Percentiles rank a stretch among this genome's conserved stretches.
phyloP scores from a whole-genome alignment of 768 basidiomycete species.

The Leccinum boreale region DNA sequence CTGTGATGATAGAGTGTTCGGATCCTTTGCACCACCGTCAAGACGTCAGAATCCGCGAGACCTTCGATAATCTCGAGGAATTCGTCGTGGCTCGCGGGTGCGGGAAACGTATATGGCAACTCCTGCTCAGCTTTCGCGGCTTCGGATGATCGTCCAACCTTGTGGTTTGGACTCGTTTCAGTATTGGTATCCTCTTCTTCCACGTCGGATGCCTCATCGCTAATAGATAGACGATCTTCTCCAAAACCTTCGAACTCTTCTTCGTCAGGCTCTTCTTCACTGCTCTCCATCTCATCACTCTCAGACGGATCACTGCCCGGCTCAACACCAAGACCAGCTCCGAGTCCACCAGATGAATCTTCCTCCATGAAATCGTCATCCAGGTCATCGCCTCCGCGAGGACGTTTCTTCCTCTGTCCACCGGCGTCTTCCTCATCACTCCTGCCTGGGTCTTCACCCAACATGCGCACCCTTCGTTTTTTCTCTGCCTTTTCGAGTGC shows the following conservation, averaged over 20 bases:
- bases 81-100: slow-evolving; percentile 83
- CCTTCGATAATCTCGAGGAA: slow-evolving; percentile 80
- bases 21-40: slow-evolving; percentile 84
- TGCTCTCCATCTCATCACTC: slow-evolving; percentile 29
- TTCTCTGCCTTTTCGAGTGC: slow-evolving; percentile 83
- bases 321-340: slow-evolving; percentile 36
- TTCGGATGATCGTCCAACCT: slow-evolving; percentile 34
- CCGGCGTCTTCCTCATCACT: slow-evolving; percentile 54
- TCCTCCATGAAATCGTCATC: slow-evolving; percentile 78
- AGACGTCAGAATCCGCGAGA: slow-evolving; percentile 68
- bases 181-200: slow-evolving; percentile 41
- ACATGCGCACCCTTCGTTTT: slow-evolving; percentile 75
- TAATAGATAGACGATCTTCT: slow-evolving; percentile 34
- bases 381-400: slow-evolving; percentile 79
- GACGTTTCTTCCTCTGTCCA: slow-evolving; percentile 45
- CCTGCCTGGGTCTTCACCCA: slow-evolving; percentile 70
- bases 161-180: slow-evolving; percentile 35
- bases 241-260: slow-evolving; percentile 30
- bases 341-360: slow-evolving; percentile 34
- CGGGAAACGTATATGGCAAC: slow-evolving; percentile 90
- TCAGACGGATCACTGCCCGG: slow-evolving; percentile 39
- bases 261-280: slow-evolving; percentile 26
- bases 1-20: slow-evolving; percentile 90
- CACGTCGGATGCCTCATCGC: slow-evolving; percentile 35
- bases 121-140: slow-evolving; percentile 43